phyloP scores from a whole-genome alignment of 306 rosid species.

The Spatholobus suberectus region DNA sequence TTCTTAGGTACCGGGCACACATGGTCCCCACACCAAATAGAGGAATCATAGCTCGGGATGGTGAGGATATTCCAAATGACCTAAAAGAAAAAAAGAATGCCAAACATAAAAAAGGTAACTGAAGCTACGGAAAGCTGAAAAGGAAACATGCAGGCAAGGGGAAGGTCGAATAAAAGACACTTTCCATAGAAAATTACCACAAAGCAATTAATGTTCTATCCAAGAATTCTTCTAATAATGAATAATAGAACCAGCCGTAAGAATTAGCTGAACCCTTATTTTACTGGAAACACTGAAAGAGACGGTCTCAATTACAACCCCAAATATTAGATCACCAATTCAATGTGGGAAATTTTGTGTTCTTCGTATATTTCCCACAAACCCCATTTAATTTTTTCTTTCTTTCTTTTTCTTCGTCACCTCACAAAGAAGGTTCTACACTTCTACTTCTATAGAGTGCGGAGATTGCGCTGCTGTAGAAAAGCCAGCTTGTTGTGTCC shows the following conservation, averaged over 20 bases:
- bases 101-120: slow-evolving; percentile 25
- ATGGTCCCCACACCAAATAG: slow-evolving; percentile 48
- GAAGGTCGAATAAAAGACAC: slow-evolving; percentile 60
- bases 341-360: background rate
- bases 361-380: background rate
- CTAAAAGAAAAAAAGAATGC: background rate
- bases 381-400: background rate
- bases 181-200: slow-evolving; percentile 44
- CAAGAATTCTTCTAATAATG: slow-evolving; percentile 34
- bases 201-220: slow-evolving; percentile 22
- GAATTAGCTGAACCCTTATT: slow-evolving; percentile 44
- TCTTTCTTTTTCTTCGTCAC: background rate
- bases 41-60: slow-evolving; percentile 55
- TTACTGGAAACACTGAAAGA: slow-evolving; percentile 40
- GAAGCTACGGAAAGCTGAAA: slow-evolving; percentile 48
- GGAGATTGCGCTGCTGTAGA: slow-evolving; percentile 35
- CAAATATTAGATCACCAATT: slow-evolving; percentile 5
- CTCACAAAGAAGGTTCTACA: slow-evolving; percentile 35
- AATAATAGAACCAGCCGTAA: slow-evolving; percentile 40
- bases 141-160: slow-evolving; percentile 47
- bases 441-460: slow-evolving; percentile 15
- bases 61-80: slow-evolving; percentile 56
- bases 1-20: slow-evolving; percentile 24
- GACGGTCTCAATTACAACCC: slow-evolving; percentile 34
- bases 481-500: slow-evolving; percentile 48